Percentiles rank a stretch among this genome's conserved stretches.
Evolutionary conservation across 2,329 filamentous ascomycete genomes (phyloP).

Genomic region (Emergomyces orientalis): DNA sequence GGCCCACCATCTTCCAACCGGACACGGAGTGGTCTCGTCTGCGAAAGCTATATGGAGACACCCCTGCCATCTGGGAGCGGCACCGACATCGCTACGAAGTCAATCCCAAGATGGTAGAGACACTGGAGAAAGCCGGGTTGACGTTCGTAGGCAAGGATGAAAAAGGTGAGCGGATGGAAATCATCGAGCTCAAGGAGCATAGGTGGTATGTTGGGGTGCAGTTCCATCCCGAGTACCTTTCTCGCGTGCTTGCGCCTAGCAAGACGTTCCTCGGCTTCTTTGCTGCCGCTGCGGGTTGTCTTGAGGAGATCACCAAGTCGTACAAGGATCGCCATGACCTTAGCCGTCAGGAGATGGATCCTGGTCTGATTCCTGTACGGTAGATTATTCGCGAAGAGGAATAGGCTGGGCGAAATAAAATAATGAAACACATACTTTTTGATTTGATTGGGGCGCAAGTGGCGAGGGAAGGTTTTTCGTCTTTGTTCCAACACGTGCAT

Average conservation of each 20-base stretch:
- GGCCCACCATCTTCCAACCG: constrained; percentile 64
- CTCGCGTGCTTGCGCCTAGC: constrained; percentile 62
- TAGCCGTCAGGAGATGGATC: constrained; percentile 12
- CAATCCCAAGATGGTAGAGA: constrained; percentile 66
- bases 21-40: constrained; percentile 70
- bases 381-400: not conserved
- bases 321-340: constrained; percentile 19
- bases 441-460: not conserved
- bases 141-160: constrained; percentile 72
- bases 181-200: constrained; percentile 72
- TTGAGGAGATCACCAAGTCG: constrained; percentile 39
- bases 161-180: constrained; percentile 69
- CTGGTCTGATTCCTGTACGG: not conserved
- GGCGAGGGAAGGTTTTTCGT: not conserved
- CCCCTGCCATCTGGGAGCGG: constrained; percentile 53
- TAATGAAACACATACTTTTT: not conserved
- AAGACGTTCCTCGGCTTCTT: constrained; percentile 77
- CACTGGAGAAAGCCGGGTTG: constrained; percentile 59
- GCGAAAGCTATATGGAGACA: constrained; percentile 60
- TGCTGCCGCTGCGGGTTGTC: constrained; percentile 61
- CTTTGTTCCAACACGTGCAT: not conserved
- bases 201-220: constrained; percentile 80
- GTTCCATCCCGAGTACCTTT: constrained; percentile 80
- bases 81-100: constrained; percentile 89
- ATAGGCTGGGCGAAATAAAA: not conserved